These are phyloP conservation scores for Trichoderma polysporum DNA, from an alignment of 2,329 filamentous ascomycete genomes.

Conservation along the genomic window DNA sequence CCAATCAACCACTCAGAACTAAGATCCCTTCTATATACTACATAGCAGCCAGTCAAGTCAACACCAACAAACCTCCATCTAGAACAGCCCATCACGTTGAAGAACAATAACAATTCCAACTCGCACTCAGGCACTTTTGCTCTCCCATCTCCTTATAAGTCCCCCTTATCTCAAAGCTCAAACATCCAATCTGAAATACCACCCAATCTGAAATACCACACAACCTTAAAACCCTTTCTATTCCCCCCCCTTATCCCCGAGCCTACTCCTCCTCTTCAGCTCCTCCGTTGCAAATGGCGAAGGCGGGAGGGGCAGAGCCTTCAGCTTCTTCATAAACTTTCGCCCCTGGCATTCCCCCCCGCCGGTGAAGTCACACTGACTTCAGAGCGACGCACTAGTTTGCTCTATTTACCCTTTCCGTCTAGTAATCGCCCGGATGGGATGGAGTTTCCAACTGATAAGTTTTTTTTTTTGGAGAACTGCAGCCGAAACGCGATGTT, in stretches of 20 bases:
- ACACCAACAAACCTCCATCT: too few relatives aligned
- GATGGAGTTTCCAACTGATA: background rate
- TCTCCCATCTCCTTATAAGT: too few relatives aligned
- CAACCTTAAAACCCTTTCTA: background rate
- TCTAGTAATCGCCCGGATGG: background rate
- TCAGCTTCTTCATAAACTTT: background rate
- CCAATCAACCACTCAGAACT: too few relatives aligned
- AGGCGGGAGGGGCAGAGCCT: background rate
- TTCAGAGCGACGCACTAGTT: constrained; percentile 4
- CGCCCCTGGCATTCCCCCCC: background rate
- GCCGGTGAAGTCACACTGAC: constrained; percentile 16
- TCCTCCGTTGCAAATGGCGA: too few relatives aligned
- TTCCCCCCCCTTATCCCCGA: background rate
- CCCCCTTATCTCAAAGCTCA: background rate
- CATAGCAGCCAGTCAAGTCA: too few relatives aligned
- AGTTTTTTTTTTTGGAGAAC: background rate
- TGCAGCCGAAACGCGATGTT: background rate
- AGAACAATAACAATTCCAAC: too few relatives aligned
- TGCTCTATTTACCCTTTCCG: background rate
- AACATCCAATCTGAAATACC: background rate
- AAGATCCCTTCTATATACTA: too few relatives aligned
- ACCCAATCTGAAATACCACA: background rate
- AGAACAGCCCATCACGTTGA: too few relatives aligned
- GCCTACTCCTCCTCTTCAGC: background rate
- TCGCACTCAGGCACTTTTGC: too few relatives aligned